Evolutionary conservation across 73 alveolate species (phyloP).

Genomic region (Urostyla sp.): DNA sequence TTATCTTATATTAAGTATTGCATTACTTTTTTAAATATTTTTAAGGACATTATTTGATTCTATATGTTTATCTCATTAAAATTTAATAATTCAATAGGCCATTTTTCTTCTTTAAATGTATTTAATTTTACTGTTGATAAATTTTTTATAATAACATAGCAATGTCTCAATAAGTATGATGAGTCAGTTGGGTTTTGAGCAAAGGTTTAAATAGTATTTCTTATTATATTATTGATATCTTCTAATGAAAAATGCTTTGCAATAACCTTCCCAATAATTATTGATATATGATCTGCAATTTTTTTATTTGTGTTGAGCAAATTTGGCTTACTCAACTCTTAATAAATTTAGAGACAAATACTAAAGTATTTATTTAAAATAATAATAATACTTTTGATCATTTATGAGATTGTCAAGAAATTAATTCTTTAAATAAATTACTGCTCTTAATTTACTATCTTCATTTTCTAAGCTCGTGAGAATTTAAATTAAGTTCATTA

Average conservation of each 20-base stretch:
- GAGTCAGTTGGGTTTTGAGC: neutral
- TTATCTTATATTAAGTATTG: neutral
- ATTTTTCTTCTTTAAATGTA: conserved; percentile 9
- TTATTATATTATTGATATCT: neutral
- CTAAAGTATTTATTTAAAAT: neutral
- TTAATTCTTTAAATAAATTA: conserved; percentile 38
- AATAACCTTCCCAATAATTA: conserved; percentile 29
- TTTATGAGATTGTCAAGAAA: conserved; percentile 23
- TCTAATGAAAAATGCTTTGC: conserved; percentile 19
- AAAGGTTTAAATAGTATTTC: neutral
- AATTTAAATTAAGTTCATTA: neutral
- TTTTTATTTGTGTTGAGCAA: neutral
- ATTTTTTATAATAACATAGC: neutral
- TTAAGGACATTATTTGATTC: neutral
- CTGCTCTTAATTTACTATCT: neutral
- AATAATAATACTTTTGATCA: neutral
- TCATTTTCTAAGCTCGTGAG: neutral
- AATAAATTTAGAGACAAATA: neutral
- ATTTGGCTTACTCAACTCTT: neutral
- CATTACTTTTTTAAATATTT: neutral
- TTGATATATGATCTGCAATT: conserved; percentile 20
- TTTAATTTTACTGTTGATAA: conserved; percentile 13
- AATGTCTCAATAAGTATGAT: neutral
- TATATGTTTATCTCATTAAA: neutral
- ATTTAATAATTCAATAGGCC: conserved; percentile 29